These are phyloP conservation scores for Rhodotorula sp. DNA, from an alignment of 1,284 basidiomycete genomes.

Conservation along the genomic window DNA sequence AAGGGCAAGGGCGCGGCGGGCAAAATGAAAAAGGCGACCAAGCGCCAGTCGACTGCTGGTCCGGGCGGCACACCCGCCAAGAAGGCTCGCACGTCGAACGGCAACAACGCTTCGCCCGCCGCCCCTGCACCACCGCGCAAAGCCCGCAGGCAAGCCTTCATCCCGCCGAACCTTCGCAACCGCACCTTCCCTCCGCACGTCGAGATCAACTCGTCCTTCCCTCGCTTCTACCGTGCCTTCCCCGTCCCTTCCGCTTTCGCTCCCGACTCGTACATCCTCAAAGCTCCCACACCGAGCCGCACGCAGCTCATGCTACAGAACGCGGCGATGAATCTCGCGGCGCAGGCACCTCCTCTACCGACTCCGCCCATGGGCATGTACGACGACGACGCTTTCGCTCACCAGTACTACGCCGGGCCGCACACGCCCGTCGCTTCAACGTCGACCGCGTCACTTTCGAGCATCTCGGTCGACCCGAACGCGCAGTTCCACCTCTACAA, in stretches of 20 bases:
- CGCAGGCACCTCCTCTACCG: slow-evolving; percentile 8
- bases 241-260: slow-evolving; percentile 60
- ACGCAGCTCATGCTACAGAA: background rate
- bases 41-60: background rate
- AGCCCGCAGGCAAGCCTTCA: slow-evolving; percentile 27
- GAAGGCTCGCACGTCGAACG: slow-evolving; percentile 11
- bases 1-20: slow-evolving; percentile 2
- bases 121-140: slow-evolving; percentile 12
- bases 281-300: background rate
- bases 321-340: background rate
- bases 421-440: slow-evolving; percentile 20
- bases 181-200: slow-evolving; percentile 58
- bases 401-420: background rate
- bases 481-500: background rate
- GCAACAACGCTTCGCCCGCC: background rate
- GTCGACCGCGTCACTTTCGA: slow-evolving; percentile 4
- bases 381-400: slow-evolving; percentile 11
- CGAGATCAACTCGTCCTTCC: slow-evolving; percentile 55
- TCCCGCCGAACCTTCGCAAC: slow-evolving; percentile 26
- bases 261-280: slow-evolving; percentile 35
- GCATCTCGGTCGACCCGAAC: slow-evolving; percentile 13
- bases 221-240: slow-evolving; percentile 65
- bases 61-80: slow-evolving; percentile 14
- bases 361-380: slow-evolving; percentile 13
- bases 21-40: slow-evolving; percentile 9